Conservation (phyloP, 2,329 filamentous ascomycete genomes). For the Phyllosticta citrichinensis region DNA sequence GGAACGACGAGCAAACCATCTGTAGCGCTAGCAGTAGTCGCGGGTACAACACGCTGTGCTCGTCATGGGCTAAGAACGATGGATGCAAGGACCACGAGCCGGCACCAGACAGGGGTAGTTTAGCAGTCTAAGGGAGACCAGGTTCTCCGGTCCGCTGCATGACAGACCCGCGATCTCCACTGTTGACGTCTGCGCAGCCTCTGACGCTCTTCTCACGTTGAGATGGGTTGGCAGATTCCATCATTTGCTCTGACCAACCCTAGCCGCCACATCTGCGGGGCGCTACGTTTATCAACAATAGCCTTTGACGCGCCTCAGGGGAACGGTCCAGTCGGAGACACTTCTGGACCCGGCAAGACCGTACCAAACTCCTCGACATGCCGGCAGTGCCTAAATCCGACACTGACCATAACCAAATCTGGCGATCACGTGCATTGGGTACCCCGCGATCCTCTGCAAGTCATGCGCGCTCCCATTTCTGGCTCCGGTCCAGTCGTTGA, state of each 20-base stretch:
- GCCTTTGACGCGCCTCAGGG: neutral
- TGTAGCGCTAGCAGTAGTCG: neutral
- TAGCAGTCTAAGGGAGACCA: neutral
- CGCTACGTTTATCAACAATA: neutral
- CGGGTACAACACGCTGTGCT: neutral
- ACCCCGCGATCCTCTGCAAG: neutral
- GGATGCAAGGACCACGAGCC: neutral
- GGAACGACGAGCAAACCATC: neutral
- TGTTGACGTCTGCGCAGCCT: neutral
- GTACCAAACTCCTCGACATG: neutral
- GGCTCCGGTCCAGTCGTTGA: neutral
- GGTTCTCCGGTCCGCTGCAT: neutral
- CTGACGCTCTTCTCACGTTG: neutral
- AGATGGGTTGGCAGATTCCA: neutral
- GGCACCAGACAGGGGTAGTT: neutral
- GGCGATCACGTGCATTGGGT: neutral
- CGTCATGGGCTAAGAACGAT: neutral
- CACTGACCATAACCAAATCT: neutral
- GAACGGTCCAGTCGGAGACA: neutral
- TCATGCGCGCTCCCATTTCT: neutral
- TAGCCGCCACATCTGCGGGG: neutral
- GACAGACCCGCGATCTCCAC: neutral
- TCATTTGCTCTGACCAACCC: neutral
- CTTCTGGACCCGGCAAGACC: neutral
- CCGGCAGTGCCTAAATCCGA: neutral